Evolutionary conservation across 345 rosid species (phyloP).

Genomic region (Populus nigra): DNA sequence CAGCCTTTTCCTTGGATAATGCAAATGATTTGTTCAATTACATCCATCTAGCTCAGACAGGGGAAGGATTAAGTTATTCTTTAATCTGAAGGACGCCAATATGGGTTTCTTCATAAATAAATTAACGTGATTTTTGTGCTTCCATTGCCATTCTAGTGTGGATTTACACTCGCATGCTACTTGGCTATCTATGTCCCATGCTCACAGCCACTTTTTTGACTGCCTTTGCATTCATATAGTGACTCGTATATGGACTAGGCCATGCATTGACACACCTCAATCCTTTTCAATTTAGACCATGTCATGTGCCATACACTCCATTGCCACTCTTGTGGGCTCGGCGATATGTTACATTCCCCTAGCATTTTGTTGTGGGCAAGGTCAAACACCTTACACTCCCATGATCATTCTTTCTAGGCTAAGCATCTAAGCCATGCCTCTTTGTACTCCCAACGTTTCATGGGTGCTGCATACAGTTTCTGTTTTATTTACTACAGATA

Average conservation of each 20-base stretch:
- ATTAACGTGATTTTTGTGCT: not conserved
- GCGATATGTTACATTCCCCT: not conserved
- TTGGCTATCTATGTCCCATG: not conserved
- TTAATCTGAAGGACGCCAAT: not conserved
- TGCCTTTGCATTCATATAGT: not conserved
- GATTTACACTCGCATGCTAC: not conserved
- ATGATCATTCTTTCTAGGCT: not conserved
- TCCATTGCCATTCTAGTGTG: not conserved
- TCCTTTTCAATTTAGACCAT: not conserved
- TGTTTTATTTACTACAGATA: not conserved
- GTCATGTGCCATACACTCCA: not conserved
- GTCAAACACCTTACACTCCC: not conserved
- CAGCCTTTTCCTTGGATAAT: slow-evolving; percentile 6
- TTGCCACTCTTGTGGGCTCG: not conserved
- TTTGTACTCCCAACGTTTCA: not conserved
- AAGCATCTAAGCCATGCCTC: not conserved
- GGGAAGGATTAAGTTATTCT: not conserved
- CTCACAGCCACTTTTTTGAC: not conserved
- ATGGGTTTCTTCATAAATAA: not conserved
- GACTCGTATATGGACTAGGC: not conserved
- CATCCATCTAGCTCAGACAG: not conserved
- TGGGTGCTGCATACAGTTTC: not conserved
- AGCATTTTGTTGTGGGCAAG: not conserved
- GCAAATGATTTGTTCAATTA: not conserved
- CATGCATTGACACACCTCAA: not conserved